These are phyloP conservation scores for Laguncularia racemosa DNA, from an alignment of 345 rosid genomes.

Conservation along the genomic window DNA sequence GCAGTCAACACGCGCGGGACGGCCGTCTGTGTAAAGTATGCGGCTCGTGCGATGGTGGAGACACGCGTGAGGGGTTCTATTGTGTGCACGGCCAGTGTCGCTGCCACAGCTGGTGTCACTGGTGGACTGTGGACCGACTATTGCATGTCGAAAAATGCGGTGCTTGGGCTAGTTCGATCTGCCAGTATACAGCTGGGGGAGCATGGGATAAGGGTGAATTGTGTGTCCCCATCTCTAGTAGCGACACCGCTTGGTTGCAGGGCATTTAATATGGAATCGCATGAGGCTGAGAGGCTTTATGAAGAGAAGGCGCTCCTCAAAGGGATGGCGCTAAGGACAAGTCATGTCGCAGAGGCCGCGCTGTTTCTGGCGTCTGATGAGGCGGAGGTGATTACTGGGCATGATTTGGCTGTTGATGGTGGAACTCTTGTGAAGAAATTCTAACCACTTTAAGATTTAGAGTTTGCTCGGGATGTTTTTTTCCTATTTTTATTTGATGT, in stretches of 20 bases:
- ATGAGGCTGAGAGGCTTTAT: slow-evolving; percentile 5
- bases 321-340: neutral
- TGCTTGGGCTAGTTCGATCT: slow-evolving; percentile 21
- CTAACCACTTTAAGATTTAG: too few species aligned
- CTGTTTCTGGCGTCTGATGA: slow-evolving; percentile 7
- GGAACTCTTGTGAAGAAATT: neutral
- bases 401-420: slow-evolving; percentile 2
- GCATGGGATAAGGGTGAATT: slow-evolving; percentile 21
- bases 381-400: slow-evolving; percentile 1
- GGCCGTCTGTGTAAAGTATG: slow-evolving; percentile 19
- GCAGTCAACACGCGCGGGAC: slow-evolving; percentile 19
- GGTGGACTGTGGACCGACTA: slow-evolving; percentile 12
- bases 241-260: slow-evolving; percentile 11
- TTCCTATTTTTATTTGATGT: too few species aligned
- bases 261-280: neutral
- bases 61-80: slow-evolving; percentile 17
- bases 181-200: slow-evolving; percentile 23
- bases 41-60: slow-evolving; percentile 25
- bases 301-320: neutral
- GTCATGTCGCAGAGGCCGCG: neutral
- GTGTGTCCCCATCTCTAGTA: slow-evolving; percentile 18
- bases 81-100: slow-evolving; percentile 22
- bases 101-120: slow-evolving; percentile 1
- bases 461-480: too few species aligned
- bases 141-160: slow-evolving; percentile 20